Evolutionary conservation across 331 rosid species (phyloP).

Genomic region (Spiraea crenata): DNA sequence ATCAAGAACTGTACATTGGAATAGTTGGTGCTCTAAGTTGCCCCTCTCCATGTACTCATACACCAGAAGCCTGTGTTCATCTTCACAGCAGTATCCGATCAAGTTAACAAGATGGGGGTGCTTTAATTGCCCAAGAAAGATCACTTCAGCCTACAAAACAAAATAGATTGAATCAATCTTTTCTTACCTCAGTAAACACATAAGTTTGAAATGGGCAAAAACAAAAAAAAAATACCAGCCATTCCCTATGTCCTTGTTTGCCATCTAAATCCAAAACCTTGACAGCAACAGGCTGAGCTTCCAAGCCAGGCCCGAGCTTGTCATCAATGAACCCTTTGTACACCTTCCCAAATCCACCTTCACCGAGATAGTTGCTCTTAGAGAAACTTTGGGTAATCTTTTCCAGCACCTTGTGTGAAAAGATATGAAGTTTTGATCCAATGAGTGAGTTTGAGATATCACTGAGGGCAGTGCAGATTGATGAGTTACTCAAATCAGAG

Average conservation of each 20-base stretch:
- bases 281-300: conserved; percentile 67
- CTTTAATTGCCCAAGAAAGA: conserved; percentile 83
- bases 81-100: conserved; percentile 92
- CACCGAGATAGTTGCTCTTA: conserved; percentile 64
- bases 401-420: conserved; percentile 63
- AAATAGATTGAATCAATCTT: background rate
- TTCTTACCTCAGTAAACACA: background rate
- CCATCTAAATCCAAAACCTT: conserved; percentile 81
- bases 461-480: conserved; percentile 59
- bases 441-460: conserved; percentile 67
- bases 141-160: conserved; percentile 68
- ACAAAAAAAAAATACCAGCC: conserved; percentile 55
- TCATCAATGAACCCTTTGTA: conserved; percentile 83
- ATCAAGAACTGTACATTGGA: conserved; percentile 42
- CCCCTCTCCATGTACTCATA: conserved; percentile 86
- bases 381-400: conserved; percentile 53
- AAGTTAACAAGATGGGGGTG: conserved; percentile 82
- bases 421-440: conserved; percentile 76
- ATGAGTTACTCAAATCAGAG: conserved; percentile 36
- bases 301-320: conserved; percentile 51
- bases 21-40: conserved; percentile 64
- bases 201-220: background rate
- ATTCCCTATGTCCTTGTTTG: conserved; percentile 91
- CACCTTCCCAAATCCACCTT: conserved; percentile 93
- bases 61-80: conserved; percentile 87